These are phyloP conservation scores for Calamus simplicifolius DNA, from an alignment of 176 grass and related monocot species.

Conservation along the genomic window DNA sequence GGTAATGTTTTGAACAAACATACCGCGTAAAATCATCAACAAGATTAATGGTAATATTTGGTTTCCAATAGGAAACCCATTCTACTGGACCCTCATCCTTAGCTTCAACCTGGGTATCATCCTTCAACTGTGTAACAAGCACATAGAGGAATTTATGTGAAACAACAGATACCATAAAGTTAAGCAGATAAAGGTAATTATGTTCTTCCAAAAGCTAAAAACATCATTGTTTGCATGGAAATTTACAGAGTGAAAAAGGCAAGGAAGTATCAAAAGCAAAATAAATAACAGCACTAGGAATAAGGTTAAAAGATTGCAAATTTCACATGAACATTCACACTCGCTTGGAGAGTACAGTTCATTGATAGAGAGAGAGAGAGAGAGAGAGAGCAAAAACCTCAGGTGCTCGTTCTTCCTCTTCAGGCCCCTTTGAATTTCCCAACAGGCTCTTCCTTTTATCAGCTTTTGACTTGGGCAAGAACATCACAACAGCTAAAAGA, in stretches of 20 bases:
- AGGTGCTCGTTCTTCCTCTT: slow-evolving; percentile 26
- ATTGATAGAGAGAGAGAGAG: not conserved
- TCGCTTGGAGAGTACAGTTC: no score
- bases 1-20: not conserved
- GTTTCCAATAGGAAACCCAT: slow-evolving; percentile 97
- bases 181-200: not conserved
- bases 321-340: no score
- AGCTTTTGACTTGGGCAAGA: slow-evolving; percentile 88
- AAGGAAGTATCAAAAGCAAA: no score
- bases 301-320: no score
- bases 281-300: no score
- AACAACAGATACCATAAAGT: no score
- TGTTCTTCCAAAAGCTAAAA: not conserved
- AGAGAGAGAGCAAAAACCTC: slow-evolving; percentile 43
- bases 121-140: slow-evolving; percentile 25
- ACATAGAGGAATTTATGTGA: no score
- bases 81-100: slow-evolving; percentile 67
- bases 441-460: slow-evolving; percentile 94
- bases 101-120: slow-evolving; percentile 43
- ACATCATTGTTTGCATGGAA: no score
- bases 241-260: no score
- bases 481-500: slow-evolving; percentile 67
- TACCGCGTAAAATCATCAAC: slow-evolving; percentile 93
- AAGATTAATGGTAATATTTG: slow-evolving; percentile 94
- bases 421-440: slow-evolving; percentile 45